Percentiles rank a stretch among this genome's conserved stretches.
Conservation (phyloP, 306 rosid species). For the Lathyrus aphaca region DNA sequence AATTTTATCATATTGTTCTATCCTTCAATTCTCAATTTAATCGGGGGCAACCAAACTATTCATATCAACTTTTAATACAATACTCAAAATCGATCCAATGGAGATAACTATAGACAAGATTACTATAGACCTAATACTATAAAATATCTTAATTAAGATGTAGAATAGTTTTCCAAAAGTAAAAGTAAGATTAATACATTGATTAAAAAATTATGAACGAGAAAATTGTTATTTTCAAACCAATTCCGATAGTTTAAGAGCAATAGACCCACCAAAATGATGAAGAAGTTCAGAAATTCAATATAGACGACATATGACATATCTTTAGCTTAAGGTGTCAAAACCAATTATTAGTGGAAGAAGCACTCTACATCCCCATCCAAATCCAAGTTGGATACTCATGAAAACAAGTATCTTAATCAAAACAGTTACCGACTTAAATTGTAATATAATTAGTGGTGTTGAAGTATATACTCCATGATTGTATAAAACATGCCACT, state of each 20-base stretch:
- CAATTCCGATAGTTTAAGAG: not conserved
- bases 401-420: constrained; percentile 18
- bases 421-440: constrained; percentile 31
- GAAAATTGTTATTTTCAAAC: not conserved
- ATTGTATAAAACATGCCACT: constrained; percentile 26
- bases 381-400: not conserved
- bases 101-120: too few relatives aligned
- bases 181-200: too few relatives aligned
- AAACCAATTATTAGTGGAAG: not conserved
- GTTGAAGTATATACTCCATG: not conserved
- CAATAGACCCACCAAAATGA: constrained; percentile 10
- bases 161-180: too few relatives aligned
- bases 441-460: not conserved
- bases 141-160: too few relatives aligned
- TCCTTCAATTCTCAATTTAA: too few relatives aligned
- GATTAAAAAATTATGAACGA: too few relatives aligned
- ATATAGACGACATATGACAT: not conserved
- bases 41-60: too few relatives aligned
- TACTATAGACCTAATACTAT: too few relatives aligned
- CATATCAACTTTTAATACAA: too few relatives aligned
- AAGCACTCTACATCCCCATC: not conserved
- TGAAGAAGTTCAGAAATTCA: not conserved
- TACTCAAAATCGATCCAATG: too few relatives aligned
- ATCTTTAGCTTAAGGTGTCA: constrained; percentile 7
- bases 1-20: too few relatives aligned